Evolutionary conservation across 768 basidiomycete genomes (phyloP), one percentile per base, ranked within the genome.

Genomic region (Naganishia friedmannii): DNA sequence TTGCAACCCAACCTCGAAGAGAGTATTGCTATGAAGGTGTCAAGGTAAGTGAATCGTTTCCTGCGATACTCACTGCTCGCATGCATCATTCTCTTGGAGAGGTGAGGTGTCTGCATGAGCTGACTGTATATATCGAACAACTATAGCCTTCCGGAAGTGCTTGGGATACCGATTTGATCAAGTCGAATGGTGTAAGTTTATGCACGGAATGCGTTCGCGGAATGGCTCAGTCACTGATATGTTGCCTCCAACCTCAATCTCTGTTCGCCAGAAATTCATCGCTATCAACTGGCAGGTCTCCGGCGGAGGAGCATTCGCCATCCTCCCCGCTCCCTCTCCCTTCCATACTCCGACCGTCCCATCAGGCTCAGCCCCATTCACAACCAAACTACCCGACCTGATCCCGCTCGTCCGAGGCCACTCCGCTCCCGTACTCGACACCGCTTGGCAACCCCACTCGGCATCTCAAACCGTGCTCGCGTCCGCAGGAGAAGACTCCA

Each of bases 391-490:
- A 23, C 96, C 94, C 1, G 96, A 99, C 78, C 87, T 89, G 72
- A 85, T 97, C 48, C 96, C 96, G 0, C 86, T 98, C 67, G 92
- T 92, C 21, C 88, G 95, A 67, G 90, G 89, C 34, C 84, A 84
- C 73, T 79, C 82, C 17, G 83, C 78, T 0, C 80, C 83, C 8
- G 81, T 82, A 39, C 89, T 98, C 45, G 95, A 98, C 82, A 98
- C 95, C 0, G 91, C 90, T 77, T 98, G 93, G 93, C 92, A 90
- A 0, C 94, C 93, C 0, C 92, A 95, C 80, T 89, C 93, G 77
- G 95, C 60, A 21, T 42, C 60, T 4, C 60, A 98, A 82, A 84
- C 86, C 7, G 84, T 95, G 76, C 90, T 96, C 74, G 95, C 90
- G 1, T 94, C 92, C 0, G 92, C 86, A 19, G 93, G 90, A 57